phyloP scores from a whole-genome alignment of 2,329 filamentous ascomycete species.

The Botrytis deweyae region DNA sequence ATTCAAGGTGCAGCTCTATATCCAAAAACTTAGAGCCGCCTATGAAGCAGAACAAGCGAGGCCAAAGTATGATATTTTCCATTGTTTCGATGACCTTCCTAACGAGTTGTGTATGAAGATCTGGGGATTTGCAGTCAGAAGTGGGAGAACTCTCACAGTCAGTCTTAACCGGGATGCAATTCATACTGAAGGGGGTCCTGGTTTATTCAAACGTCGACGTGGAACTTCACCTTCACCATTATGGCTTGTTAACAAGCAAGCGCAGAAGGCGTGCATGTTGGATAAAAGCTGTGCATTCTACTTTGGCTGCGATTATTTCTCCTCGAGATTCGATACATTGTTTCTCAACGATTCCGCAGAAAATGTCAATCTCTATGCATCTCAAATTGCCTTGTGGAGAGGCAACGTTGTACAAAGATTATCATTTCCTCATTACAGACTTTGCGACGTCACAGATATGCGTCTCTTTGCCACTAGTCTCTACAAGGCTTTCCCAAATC shows the following conservation, averaged over 20 bases:
- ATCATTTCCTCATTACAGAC: not conserved
- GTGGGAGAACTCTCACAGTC: not conserved
- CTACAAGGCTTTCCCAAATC: not conserved
- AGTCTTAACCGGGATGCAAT: not conserved
- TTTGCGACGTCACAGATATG: not conserved
- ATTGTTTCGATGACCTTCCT: not conserved
- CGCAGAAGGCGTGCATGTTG: not conserved
- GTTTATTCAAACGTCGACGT: not conserved
- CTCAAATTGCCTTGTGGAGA: not conserved
- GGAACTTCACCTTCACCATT: not conserved
- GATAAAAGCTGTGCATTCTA: not conserved
- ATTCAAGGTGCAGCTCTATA: not conserved
- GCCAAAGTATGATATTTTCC: slow-evolving; percentile 9
- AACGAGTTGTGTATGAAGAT: slow-evolving; percentile 1
- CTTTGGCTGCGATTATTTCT: slow-evolving; percentile 11
- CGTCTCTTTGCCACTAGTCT: not conserved
- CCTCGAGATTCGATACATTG: slow-evolving; percentile 2
- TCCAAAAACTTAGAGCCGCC: not conserved
- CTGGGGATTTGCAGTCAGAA: not conserved
- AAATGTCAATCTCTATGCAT: not conserved
- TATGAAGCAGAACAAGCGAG: not conserved
- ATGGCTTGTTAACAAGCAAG: not conserved
- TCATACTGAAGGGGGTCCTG: not conserved
- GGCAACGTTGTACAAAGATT: not conserved
- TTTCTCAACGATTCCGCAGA: not conserved